A percentile compares a stretch with the other conserved stretches of the same genome.
phyloP scores from a whole-genome alignment of 805 yeast genomes.

The Sungouiella thailandica region DNA sequence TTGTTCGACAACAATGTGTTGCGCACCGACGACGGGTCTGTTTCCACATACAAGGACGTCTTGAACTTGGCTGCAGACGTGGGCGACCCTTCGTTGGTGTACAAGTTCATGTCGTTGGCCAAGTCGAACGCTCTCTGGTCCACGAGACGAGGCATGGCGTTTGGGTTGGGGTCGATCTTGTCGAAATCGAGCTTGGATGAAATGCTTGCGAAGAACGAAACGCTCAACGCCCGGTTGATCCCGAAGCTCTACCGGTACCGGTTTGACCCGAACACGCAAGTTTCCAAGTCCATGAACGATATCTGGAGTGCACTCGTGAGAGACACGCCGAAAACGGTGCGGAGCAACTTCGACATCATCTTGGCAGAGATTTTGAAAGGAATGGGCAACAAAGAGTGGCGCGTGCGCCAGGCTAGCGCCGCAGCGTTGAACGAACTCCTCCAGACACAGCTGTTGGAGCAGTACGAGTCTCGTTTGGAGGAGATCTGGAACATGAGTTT shows the following conservation, averaged over 20 bases:
- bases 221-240: constrained; percentile 55
- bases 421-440: constrained; percentile 66
- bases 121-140: constrained; percentile 87
- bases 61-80: constrained; percentile 86
- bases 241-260: constrained; percentile 81
- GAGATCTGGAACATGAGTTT: constrained; percentile 85
- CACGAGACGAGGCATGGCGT: constrained; percentile 89
- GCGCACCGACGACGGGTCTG: constrained; percentile 77
- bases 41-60: constrained; percentile 88
- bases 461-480: constrained; percentile 49
- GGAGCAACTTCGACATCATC: constrained; percentile 52
- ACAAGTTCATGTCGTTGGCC: constrained; percentile 90
- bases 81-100: constrained; percentile 91
- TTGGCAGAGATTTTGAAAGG: constrained; percentile 58
- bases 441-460: constrained; percentile 51
- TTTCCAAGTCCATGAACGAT: constrained; percentile 77
- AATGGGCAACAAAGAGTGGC: constrained; percentile 85
- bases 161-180: constrained; percentile 81
- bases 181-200: constrained; percentile 72
- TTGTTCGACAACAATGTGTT: constrained; percentile 79
- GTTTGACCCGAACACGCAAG: constrained; percentile 76
- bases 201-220: constrained; percentile 48
- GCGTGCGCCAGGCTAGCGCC: constrained; percentile 85
- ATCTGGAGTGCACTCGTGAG: constrained; percentile 78
- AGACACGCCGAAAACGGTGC: constrained; percentile 50